Evolutionary conservation across 1,139 yeast species (phyloP).

Genomic region (Candida anutae): DNA sequence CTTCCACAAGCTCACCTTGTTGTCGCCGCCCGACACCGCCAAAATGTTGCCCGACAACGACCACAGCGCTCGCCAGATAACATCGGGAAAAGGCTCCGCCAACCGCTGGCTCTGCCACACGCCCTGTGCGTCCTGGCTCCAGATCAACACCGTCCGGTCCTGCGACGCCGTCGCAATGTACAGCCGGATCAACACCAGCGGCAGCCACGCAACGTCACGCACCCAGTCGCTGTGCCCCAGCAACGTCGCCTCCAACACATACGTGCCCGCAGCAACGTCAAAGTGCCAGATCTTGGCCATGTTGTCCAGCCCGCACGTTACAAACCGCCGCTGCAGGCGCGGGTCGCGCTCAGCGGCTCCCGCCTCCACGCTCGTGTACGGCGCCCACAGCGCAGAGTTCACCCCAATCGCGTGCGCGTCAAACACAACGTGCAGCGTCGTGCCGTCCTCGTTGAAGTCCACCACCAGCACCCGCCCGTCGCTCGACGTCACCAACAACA

Average conservation of each 20-base stretch:
- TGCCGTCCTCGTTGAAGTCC: constrained; percentile 87
- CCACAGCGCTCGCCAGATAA: constrained; percentile 98
- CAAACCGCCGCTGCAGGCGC: constrained; percentile 51
- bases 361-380: constrained; percentile 30
- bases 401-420: constrained; percentile 91
- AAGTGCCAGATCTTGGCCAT: constrained; percentile 85
- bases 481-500: constrained; percentile 81
- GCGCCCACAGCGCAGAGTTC: constrained; percentile 96
- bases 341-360: constrained; percentile 18
- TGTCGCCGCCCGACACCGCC: constrained; percentile 95
- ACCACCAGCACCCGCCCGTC: constrained; percentile 90
- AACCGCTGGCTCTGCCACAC: constrained; percentile 77
- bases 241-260: constrained; percentile 66
- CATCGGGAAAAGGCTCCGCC: constrained; percentile 88
- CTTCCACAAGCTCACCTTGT: constrained; percentile 93
- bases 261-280: constrained; percentile 49
- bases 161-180: constrained; percentile 98
- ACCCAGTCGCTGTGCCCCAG: constrained; percentile 98
- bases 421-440: constrained; percentile 56
- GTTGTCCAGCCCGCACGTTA: constrained; percentile 93
- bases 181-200: constrained; percentile 75
- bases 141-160: constrained; percentile 87
- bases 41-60: constrained; percentile 90
- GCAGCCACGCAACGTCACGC: constrained; percentile 97
- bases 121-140: constrained; percentile 70